Evolutionary conservation across 306 rosid species (phyloP).

Genomic region (Medicago ruthenica): DNA sequence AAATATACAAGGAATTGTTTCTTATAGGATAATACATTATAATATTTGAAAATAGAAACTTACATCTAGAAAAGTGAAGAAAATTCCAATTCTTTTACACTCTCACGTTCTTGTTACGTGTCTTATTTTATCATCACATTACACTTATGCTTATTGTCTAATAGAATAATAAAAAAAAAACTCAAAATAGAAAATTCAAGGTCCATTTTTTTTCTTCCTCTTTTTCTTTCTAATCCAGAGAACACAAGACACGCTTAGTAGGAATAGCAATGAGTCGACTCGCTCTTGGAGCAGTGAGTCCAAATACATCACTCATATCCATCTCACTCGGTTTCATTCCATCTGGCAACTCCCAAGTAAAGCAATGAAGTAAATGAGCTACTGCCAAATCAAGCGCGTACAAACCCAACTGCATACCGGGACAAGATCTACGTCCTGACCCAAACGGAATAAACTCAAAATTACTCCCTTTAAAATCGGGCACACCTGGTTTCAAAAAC

Average conservation of each 20-base stretch:
- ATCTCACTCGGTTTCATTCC: constrained; percentile 85
- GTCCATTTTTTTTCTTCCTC: background rate
- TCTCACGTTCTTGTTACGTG: background rate
- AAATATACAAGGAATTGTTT: background rate
- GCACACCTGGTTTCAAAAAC: constrained; percentile 56
- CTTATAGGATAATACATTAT: background rate
- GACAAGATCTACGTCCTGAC: constrained; percentile 93
- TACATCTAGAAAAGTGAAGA: background rate
- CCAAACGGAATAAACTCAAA: constrained; percentile 93
- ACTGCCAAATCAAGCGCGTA: constrained; percentile 78
- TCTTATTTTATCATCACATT: constrained; percentile 15
- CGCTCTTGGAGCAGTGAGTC: constrained; percentile 91
- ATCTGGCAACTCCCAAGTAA: constrained; percentile 80
- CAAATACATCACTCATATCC: constrained; percentile 80
- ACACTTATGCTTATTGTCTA: constrained; percentile 11
- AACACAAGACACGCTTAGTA: constrained; percentile 59
- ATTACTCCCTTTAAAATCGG: constrained; percentile 79
- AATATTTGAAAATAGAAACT: constrained; percentile 1
- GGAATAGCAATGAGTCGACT: constrained; percentile 82
- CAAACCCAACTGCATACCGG: constrained; percentile 87
- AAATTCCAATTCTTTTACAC: background rate
- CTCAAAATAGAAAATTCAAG: background rate
- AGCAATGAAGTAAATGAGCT: constrained; percentile 79
- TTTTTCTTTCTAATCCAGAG: constrained; percentile 40
- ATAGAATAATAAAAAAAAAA: background rate